Conservation (phyloP, 805 yeast genomes). For the Candida mattraensis region DNA sequence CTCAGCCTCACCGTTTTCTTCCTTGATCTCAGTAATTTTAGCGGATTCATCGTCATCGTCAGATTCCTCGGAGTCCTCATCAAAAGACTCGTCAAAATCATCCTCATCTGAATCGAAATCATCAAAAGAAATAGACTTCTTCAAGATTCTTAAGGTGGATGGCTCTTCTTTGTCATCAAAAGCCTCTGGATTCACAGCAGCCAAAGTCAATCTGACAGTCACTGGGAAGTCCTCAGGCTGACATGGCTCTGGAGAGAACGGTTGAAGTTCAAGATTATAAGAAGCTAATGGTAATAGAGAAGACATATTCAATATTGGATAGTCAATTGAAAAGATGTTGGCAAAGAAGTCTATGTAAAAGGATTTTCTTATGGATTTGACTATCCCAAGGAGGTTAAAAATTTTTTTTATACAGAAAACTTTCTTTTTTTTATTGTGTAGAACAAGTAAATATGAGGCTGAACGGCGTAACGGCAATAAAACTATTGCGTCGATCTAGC, state of each 20-base stretch:
- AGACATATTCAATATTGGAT: conserved; percentile 52
- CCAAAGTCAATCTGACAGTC: conserved; percentile 88
- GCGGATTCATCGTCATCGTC: conserved; percentile 38
- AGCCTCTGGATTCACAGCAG: conserved; percentile 90
- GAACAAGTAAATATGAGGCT: neutral
- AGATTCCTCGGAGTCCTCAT: conserved; percentile 33
- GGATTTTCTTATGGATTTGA: conserved; percentile 1
- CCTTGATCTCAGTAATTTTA: conserved; percentile 30
- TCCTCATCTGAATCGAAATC: conserved; percentile 47
- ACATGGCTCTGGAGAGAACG: conserved; percentile 86
- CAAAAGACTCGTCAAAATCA: conserved; percentile 31
- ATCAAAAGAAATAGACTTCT: conserved; percentile 51
- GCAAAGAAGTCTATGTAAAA: neutral
- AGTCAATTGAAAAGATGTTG: neutral
- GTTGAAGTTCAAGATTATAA: conserved; percentile 79
- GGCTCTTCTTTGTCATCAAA: conserved; percentile 81
- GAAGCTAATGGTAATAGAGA: conserved; percentile 81
- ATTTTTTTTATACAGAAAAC: conserved; percentile 4
- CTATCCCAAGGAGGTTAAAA: no score
- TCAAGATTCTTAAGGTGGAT: conserved; percentile 85
- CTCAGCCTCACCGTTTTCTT: conserved; percentile 33
- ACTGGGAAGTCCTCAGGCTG: conserved; percentile 84
- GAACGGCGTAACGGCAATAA: conserved; percentile 1
- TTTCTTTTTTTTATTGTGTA: conserved; percentile 2
- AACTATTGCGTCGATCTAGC: conserved; percentile 5